These are phyloP conservation scores for Sphaerulina vaccinii DNA, from an alignment of 2,329 filamentous ascomycete species.

Conservation along the genomic window DNA sequence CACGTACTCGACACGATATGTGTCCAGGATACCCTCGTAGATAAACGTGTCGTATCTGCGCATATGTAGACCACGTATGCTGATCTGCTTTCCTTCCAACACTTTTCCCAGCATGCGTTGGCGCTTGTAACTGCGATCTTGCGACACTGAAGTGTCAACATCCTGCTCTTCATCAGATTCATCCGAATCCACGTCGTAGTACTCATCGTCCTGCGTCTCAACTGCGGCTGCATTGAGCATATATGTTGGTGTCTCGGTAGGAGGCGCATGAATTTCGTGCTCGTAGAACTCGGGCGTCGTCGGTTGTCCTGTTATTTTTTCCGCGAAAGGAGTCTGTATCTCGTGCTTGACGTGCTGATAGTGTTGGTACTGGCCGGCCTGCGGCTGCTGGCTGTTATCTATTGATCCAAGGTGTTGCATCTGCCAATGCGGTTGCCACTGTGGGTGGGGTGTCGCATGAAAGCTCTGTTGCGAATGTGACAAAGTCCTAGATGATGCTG, in stretches of 20 bases:
- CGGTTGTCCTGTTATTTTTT: not conserved
- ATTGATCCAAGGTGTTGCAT: not conserved
- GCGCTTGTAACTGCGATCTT: constrained; percentile 19
- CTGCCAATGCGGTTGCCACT: not conserved
- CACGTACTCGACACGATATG: constrained; percentile 48
- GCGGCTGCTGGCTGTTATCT: not conserved
- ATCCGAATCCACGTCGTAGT: constrained; percentile 50
- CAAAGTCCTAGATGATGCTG: not conserved
- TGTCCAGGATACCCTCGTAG: constrained; percentile 47
- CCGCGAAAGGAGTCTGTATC: not conserved
- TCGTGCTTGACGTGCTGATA: not conserved
- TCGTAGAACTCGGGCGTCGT: constrained; percentile 30
- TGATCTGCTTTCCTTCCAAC: constrained; percentile 33
- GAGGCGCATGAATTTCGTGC: constrained; percentile 23
- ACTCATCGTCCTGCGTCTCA: constrained; percentile 50
- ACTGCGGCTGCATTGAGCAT: constrained; percentile 42
- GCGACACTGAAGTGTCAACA: constrained; percentile 25
- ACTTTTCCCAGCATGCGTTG: constrained; percentile 30
- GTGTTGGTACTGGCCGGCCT: not conserved
- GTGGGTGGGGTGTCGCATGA: not conserved
- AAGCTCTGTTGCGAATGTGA: constrained; percentile 5
- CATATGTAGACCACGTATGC: constrained; percentile 28
- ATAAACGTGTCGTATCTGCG: constrained; percentile 49
- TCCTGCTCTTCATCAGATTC: constrained; percentile 48
- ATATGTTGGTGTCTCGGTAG: constrained; percentile 27